These are phyloP conservation scores for Lactarius vividus DNA, from an alignment of 768 basidiomycete genomes.

Conservation along the genomic window DNA sequence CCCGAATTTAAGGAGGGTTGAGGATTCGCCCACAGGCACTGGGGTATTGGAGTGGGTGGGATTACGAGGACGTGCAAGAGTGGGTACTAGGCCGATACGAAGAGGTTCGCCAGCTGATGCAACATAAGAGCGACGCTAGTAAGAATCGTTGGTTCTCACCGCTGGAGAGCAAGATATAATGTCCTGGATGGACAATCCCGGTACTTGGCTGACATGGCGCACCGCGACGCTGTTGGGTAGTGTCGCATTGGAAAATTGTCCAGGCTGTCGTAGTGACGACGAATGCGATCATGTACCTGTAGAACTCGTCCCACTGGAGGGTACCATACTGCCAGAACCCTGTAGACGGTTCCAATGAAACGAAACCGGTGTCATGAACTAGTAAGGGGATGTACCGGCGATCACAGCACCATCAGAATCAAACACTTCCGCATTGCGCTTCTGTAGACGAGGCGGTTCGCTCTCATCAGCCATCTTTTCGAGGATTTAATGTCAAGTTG, in stretches of 20 bases:
- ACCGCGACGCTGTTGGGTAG: not conserved
- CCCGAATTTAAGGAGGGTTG: not conserved
- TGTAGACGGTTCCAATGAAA: not conserved
- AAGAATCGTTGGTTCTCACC: not conserved
- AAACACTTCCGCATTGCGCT: constrained; percentile 9
- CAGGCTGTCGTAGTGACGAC: not conserved
- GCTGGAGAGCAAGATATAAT: constrained; percentile 4
- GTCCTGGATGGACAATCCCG: not conserved
- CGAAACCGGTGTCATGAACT: not conserved
- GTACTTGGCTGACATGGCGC: not conserved
- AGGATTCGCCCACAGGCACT: not conserved
- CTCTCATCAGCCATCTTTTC: not conserved
- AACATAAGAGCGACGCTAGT: not conserved
- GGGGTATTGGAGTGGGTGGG: not conserved
- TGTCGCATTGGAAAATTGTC: constrained; percentile 2
- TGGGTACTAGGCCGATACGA: not conserved
- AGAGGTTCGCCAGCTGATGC: not conserved
- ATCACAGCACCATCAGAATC: not conserved
- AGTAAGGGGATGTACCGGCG: not conserved
- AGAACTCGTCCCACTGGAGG: constrained; percentile 9
- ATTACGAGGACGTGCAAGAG: constrained; percentile 3
- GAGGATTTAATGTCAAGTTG: not conserved
- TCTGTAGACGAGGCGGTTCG: not conserved
- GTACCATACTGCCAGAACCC: constrained; percentile 14
- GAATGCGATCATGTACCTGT: not conserved